Evolutionary conservation across 2,329 filamentous ascomycete genomes (phyloP).

Genomic region (Colletotrichum sp.): DNA sequence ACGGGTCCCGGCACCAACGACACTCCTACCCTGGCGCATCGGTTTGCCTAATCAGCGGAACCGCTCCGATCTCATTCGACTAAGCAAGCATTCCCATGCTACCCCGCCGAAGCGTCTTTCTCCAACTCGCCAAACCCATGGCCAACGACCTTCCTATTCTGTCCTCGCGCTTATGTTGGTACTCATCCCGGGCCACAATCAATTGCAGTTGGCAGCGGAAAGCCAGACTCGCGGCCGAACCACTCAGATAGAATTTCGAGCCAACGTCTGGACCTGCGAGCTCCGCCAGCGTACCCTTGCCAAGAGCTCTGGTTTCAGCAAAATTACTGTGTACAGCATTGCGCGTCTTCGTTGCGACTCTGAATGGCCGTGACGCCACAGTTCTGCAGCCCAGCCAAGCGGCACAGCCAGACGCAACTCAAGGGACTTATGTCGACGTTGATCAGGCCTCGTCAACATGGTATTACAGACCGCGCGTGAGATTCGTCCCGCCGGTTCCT

Average conservation of each 20-base stretch:
- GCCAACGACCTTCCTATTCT: conserved; percentile 1
- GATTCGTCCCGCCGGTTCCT: neutral
- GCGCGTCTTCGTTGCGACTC: neutral
- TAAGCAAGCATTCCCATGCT: neutral
- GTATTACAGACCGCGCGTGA: neutral
- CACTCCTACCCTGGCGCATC: neutral
- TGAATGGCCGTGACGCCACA: neutral
- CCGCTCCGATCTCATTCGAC: neutral
- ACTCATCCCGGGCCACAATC: neutral
- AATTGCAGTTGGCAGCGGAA: neutral
- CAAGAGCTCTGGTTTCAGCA: neutral
- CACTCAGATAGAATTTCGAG: neutral
- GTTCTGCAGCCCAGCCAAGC: neutral
- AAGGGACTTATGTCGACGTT: neutral
- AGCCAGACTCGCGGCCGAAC: neutral
- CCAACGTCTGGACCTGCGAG: neutral
- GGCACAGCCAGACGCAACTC: neutral
- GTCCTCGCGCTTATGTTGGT: neutral
- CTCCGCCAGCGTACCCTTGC: neutral
- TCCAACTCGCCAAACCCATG: neutral
- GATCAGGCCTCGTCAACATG: neutral
- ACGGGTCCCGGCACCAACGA: neutral
- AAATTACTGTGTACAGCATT: neutral
- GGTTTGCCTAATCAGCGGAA: neutral
- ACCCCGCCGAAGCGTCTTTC: neutral